Evolutionary conservation across 2,329 filamentous ascomycete species (phyloP).

Genomic region (Exophiala xenobiotica): DNA sequence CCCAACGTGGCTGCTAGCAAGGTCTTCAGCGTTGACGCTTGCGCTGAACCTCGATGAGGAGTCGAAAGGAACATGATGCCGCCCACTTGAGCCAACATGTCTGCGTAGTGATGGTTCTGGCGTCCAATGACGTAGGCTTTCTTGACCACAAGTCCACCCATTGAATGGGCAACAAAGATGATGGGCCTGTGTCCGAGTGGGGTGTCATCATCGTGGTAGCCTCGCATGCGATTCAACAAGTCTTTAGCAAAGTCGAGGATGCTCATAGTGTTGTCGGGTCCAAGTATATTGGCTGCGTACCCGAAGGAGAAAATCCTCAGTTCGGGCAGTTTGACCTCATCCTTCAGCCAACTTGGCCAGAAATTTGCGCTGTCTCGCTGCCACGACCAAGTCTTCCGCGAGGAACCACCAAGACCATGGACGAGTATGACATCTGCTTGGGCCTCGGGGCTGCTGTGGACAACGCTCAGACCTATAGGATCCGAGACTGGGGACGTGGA

Average conservation of each 20-base stretch:
- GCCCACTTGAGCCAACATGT: neutral
- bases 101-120: constrained; percentile 2
- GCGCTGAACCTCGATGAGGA: constrained; percentile 33
- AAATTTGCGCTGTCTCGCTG: constrained; percentile 28
- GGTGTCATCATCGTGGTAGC: no score
- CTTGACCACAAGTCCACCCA: constrained; percentile 23
- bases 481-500: no score
- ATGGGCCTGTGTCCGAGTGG: neutral
- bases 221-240: constrained; percentile 1
- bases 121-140: constrained; percentile 7
- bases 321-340: constrained; percentile 26
- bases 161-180: constrained; percentile 17
- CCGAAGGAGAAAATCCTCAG: constrained; percentile 32
- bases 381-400: constrained; percentile 43
- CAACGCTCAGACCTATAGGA: no score
- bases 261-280: constrained; percentile 2
- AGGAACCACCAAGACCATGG: constrained; percentile 42
- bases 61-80: constrained; percentile 33
- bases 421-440: constrained; percentile 32
- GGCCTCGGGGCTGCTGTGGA: neutral
- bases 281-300: constrained; percentile 27
- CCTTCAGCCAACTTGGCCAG: constrained; percentile 46
- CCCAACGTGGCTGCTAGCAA: constrained; percentile 35
- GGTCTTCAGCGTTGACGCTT: constrained; percentile 29
- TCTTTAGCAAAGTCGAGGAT: constrained; percentile 20